Conservation (phyloP, 441 rosid species). For the Populus hybrid region DNA sequence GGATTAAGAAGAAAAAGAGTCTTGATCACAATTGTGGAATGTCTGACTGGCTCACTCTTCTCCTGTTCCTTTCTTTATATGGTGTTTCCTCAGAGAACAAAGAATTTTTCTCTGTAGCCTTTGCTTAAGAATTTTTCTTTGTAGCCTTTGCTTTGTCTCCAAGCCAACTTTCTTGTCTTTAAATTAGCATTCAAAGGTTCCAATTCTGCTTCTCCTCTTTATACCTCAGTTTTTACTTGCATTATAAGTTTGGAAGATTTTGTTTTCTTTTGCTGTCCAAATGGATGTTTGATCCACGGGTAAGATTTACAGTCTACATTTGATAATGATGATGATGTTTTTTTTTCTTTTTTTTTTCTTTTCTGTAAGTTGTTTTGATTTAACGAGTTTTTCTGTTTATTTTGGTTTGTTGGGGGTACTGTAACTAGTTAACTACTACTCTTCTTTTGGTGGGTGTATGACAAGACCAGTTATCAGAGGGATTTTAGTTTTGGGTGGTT, state of each 20-base stretch:
- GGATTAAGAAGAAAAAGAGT: not conserved
- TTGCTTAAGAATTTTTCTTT: slow-evolving; percentile 31
- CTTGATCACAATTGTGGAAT: not conserved
- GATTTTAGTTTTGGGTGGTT: slow-evolving; percentile 7
- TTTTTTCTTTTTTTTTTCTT: not conserved
- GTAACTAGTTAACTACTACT: not conserved
- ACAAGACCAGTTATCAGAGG: not conserved
- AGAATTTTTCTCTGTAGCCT: slow-evolving; percentile 24
- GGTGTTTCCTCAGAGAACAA: not conserved
- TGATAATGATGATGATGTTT: too few species aligned
- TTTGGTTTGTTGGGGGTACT: not conserved
- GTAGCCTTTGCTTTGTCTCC: slow-evolving; percentile 47
- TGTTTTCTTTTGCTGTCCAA: slow-evolving; percentile 12
- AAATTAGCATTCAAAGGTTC: slow-evolving; percentile 12
- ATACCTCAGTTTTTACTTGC: not conserved
- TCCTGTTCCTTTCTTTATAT: slow-evolving; percentile 6
- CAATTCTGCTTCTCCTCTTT: not conserved
- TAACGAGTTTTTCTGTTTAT: not conserved
- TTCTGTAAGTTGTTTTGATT: not conserved
- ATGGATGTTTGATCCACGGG: slow-evolving; percentile 14
- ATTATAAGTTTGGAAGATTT: not conserved
- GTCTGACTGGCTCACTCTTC: slow-evolving; percentile 6
- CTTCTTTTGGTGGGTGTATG: not conserved
- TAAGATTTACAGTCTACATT: slow-evolving; percentile 9
- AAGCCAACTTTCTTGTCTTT: slow-evolving; percentile 43